Conservation (phyloP, 1,284 basidiomycete genomes). For the Ganoderma multipileum region DNA sequence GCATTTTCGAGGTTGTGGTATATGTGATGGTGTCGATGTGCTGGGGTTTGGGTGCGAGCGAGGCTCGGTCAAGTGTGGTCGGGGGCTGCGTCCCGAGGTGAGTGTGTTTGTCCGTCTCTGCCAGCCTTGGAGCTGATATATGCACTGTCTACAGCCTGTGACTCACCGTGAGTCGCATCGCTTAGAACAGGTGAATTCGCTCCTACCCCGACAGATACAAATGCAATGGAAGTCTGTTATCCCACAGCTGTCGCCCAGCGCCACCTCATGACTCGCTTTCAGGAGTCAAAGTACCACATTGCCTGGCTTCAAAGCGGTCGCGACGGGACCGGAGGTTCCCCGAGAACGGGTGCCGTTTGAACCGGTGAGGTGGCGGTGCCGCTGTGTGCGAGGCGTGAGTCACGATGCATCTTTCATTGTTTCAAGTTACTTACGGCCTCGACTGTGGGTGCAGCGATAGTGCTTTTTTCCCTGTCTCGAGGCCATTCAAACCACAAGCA, state of each 20-base stretch:
- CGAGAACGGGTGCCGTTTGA: neutral
- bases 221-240: neutral
- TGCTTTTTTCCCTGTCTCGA: neutral
- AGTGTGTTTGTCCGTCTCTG: neutral
- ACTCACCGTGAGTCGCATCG: neutral
- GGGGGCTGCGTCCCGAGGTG: constrained; percentile 1
- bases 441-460: neutral
- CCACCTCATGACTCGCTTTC: neutral
- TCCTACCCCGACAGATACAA: neutral
- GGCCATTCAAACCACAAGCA: neutral
- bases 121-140: neutral
- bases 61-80: neutral
- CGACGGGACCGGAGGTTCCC: neutral
- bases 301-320: neutral
- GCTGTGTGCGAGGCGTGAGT: neutral
- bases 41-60: neutral
- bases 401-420: neutral
- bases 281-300: neutral
- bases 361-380: neutral
- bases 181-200: neutral
- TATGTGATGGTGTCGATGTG: neutral
- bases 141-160: neutral
- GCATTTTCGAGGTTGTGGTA: constrained; percentile 12
- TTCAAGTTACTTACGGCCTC: neutral
- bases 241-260: neutral